phyloP scores from a whole-genome alignment of 2,329 filamentous ascomycete genomes.

The Setomelanomma holmii region DNA sequence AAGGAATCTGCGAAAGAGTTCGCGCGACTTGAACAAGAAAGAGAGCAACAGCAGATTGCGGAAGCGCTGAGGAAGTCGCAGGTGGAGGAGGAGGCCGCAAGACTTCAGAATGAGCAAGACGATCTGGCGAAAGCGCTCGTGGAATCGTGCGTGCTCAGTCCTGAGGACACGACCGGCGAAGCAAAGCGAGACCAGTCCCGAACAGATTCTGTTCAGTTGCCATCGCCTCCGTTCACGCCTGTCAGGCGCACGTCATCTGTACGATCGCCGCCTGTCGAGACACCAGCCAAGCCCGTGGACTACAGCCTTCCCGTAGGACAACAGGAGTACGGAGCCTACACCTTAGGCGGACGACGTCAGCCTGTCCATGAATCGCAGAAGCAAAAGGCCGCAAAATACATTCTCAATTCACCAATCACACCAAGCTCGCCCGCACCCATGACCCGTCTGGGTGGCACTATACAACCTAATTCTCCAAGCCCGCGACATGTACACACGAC shows the following conservation, averaged over 20 bases:
- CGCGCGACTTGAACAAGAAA: slow-evolving; percentile 7
- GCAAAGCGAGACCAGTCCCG: not conserved
- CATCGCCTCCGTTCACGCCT: slow-evolving; percentile 5
- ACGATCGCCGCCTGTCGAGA: slow-evolving; percentile 16
- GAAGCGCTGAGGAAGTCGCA: slow-evolving; percentile 14
- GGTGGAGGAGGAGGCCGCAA: slow-evolving; percentile 9
- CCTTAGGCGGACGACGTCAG: slow-evolving; percentile 25
- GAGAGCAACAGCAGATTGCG: slow-evolving; percentile 13
- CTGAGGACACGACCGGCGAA: not conserved
- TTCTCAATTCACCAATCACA: slow-evolving; percentile 10
- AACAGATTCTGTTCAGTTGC: slow-evolving; percentile 1
- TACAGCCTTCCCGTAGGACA: slow-evolving; percentile 22
- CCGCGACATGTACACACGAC: slow-evolving; percentile 13
- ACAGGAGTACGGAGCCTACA: slow-evolving; percentile 28
- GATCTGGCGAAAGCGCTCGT: slow-evolving; percentile 11
- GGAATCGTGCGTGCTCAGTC: slow-evolving; percentile 2
- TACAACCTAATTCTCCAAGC: slow-evolving; percentile 14
- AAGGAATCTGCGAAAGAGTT: slow-evolving; percentile 7
- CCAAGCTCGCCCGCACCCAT: slow-evolving; percentile 18
- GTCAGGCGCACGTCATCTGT: slow-evolving; percentile 3
- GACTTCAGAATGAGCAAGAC: slow-evolving; percentile 11
- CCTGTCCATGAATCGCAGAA: slow-evolving; percentile 35
- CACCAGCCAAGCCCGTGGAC: slow-evolving; percentile 15
- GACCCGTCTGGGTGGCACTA: slow-evolving; percentile 21
- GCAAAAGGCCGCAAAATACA: slow-evolving; percentile 7